These are phyloP conservation scores for Rhizoclosmatium globosum DNA, from an alignment of 192 early-diverging fungal genomes.

Conservation along the genomic window DNA sequence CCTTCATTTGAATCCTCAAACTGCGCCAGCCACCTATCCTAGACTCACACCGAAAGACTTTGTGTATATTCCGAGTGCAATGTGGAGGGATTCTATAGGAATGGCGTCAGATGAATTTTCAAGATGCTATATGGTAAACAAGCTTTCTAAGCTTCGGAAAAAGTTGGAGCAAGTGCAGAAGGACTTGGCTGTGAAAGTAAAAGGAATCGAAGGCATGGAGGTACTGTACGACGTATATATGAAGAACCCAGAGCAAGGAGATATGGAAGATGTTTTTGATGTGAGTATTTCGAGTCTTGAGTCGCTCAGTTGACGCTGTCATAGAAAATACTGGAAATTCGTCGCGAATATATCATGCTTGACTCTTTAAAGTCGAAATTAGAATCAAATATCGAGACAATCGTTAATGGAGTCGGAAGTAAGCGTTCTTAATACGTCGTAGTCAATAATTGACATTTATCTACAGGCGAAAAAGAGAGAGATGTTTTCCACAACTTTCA, in stretches of 20 bases:
- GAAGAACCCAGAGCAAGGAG: conserved; percentile 59
- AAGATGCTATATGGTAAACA: conserved; percentile 71
- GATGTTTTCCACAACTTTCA: conserved; percentile 73
- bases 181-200: conserved; percentile 58
- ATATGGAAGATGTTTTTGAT: conserved; percentile 68
- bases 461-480: conserved; percentile 57
- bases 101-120: conserved; percentile 68
- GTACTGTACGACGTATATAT: conserved; percentile 58
- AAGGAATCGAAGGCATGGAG: conserved; percentile 61
- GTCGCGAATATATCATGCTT: conserved; percentile 61
- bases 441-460: neutral
- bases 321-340: conserved; percentile 62
- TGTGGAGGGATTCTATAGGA: conserved; percentile 54
- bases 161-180: conserved; percentile 54
- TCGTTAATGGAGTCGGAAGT: conserved; percentile 74
- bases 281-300: conserved; percentile 34
- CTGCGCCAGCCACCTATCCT: conserved; percentile 7
- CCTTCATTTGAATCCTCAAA: conserved; percentile 29
- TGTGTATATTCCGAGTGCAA: conserved; percentile 41
- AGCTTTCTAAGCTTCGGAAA: conserved; percentile 64
- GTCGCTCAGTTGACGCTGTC: neutral
- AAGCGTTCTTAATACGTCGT: conserved; percentile 19
- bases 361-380: conserved; percentile 53
- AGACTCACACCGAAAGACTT: conserved; percentile 36
- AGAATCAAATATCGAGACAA: conserved; percentile 69